Evolutionary conservation across 345 rosid species (phyloP), one percentile per base, ranked within the genome.

Genomic region (Combretum micranthum): DNA sequence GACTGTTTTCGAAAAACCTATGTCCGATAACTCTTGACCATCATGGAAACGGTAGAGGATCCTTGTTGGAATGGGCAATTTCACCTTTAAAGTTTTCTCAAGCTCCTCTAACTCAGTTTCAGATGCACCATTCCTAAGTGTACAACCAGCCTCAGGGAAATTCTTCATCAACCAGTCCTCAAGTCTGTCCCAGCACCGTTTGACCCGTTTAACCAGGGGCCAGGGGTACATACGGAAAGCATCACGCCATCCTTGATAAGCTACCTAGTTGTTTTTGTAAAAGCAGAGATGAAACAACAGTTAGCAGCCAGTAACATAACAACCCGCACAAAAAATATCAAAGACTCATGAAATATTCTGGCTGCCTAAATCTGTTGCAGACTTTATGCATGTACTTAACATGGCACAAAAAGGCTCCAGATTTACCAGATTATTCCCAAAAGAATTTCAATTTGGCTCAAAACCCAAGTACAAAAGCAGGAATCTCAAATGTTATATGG

Each of bases 201-300:
- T 77, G 50, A 80, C 90, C 15, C 96, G 80, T 48, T 53, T 64
- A 12, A 93, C 97, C 4, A 93, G 84, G 32, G 75, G 64, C 94
- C 99, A 89, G 0, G 97, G 96, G 37, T 93, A 93, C 85, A 82
- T 82, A 25, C 63, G 25, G 63, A 87, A 89, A 17, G 86, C 79
- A 65, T 79, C 91, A 52, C 81, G 70, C 97, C 99, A 93, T 57
- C 61, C 56, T 15, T 50, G 60, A 75, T 93, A 93, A 56, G 85
- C 79, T 55, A 7, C 67, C 97, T 93, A 50, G 21, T 20, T 20
- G 20, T 42, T 17, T 5, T 9, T 55, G 11, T 11, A 25, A 32
- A 32, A 32, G 39, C 39, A 32, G 63, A 50, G 26, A 7, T 52
- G 20, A 56, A 23, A 50, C n/a, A 39, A 44, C 20, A 37, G 22